Base-by-base conservation (phyloP, 768 basidiomycete species). In the Trametes meyenii region DNA sequence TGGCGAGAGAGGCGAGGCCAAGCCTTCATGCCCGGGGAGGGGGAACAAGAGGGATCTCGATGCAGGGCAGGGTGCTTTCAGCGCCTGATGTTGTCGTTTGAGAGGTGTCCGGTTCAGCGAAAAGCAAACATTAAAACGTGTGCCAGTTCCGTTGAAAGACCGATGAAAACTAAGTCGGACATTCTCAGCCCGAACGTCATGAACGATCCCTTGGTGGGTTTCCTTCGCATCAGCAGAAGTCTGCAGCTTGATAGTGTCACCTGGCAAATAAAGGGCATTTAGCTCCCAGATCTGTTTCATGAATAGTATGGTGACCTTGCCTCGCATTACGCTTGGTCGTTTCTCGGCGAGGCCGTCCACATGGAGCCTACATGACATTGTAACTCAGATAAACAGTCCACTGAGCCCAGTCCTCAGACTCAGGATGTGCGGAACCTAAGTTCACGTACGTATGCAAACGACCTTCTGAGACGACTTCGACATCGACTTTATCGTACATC, bases 41-140 rank as follows among this genome's bases (percentile, higher is more conserved):
- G 86, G 85, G 70, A 86, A 86, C 26, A 86, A 23, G 13, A 45
- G 44, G 3, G 10, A 10, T 45, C n/a, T 14, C 5, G 44, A 45
- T 5, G 44, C 13, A 19, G 44, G 5, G 19, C 11, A 45, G 12
- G 19, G 4, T 2, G 11, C 44, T 7, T 10, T 8, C 19, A 45
- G 44, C 5, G 44, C 44, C 44, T 45, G 44, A 21, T 45, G 44
- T 19, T 45, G 44, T 11, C 44, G 11, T 45, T 12, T 3, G 4
- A 45, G 13, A 8, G 44, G 44, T 4, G n/a, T 21, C 5, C 44
- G 44, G 13, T 45, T 45, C 19, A 21, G n/a, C 12, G 13, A 2
- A 12, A 45, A 45, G 17, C 44, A 19, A 3, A 45, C 44, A 21
- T 11, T 21, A 23, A 17, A 45, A 8, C 44, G 16, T n/a, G n/a